Evolutionary conservation across 257 asterid genomes (phyloP).

Genomic region (Striga asiatica): DNA sequence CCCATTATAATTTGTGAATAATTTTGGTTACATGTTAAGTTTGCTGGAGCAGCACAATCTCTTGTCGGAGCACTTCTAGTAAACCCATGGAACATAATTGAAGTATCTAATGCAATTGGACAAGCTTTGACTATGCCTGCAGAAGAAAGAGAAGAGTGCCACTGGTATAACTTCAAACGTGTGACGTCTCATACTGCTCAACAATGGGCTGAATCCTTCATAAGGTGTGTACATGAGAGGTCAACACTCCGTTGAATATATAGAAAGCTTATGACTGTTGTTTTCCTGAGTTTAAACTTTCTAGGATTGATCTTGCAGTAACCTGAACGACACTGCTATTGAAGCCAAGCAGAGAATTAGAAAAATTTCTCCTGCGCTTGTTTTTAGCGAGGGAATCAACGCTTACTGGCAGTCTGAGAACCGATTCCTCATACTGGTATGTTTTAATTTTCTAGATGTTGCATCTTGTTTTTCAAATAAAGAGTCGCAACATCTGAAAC

Average conservation of each 20-base stretch:
- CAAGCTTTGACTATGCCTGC: slow-evolving; percentile 64
- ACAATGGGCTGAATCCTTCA: slow-evolving; percentile 87
- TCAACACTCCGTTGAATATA: background rate
- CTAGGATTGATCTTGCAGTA: slow-evolving; percentile 32
- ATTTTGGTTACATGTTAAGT: slow-evolving; percentile 27
- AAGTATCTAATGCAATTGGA: slow-evolving; percentile 38
- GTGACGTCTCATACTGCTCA: slow-evolving; percentile 87
- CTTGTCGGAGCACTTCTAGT: slow-evolving; percentile 87
- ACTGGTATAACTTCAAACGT: slow-evolving; percentile 59
- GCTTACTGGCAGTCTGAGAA: slow-evolving; percentile 48
- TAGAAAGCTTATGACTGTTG: background rate
- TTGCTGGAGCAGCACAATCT: slow-evolving; percentile 94
- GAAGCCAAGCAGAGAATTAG: slow-evolving; percentile 70
- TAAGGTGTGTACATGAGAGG: slow-evolving; percentile 46
- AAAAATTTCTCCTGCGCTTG: slow-evolving; percentile 50
- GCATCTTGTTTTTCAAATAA: background rate
- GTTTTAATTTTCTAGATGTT: background rate
- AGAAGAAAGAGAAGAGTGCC: slow-evolving; percentile 81
- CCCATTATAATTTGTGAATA: background rate
- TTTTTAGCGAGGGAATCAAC: slow-evolving; percentile 35
- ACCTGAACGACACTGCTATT: slow-evolving; percentile 65
- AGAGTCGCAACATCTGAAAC: background rate
- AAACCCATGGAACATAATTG: slow-evolving; percentile 87
- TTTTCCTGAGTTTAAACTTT: slow-evolving; percentile 8
- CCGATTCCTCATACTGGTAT: slow-evolving; percentile 73